Percentiles rank a stretch among this genome's conserved stretches.
Conservation (phyloP, 73 alveolate genomes). For the Blepharisma japonicum region DNA sequence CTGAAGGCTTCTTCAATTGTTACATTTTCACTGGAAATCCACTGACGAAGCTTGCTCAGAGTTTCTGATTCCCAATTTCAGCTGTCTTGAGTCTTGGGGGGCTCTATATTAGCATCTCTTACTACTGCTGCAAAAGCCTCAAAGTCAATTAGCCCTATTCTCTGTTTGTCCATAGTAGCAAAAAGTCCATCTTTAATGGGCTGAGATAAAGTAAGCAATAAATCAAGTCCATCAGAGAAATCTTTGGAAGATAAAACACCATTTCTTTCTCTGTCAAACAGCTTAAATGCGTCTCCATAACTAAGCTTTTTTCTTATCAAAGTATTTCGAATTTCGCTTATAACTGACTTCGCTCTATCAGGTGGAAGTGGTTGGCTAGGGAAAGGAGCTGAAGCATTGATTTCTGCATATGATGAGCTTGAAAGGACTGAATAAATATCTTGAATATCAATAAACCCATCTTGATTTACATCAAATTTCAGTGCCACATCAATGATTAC, state of each 20-base stretch:
- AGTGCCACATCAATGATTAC: background rate
- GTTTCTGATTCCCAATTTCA: slow-evolving; percentile 84
- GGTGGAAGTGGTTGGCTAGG: slow-evolving; percentile 37
- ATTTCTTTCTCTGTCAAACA: slow-evolving; percentile 61
- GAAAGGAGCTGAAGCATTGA: slow-evolving; percentile 20
- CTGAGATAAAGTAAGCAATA: slow-evolving; percentile 51
- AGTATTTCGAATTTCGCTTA: slow-evolving; percentile 40
- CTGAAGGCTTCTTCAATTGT: slow-evolving; percentile 81
- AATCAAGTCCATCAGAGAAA: slow-evolving; percentile 51
- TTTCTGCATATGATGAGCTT: slow-evolving; percentile 5
- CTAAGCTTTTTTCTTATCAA: slow-evolving; percentile 41
- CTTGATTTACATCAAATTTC: slow-evolving; percentile 46
- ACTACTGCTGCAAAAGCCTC: slow-evolving; percentile 61
- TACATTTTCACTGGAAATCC: slow-evolving; percentile 68
- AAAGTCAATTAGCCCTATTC: slow-evolving; percentile 78
- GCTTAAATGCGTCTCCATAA: slow-evolving; percentile 50
- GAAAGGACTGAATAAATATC: slow-evolving; percentile 37
- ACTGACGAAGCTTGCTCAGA: slow-evolving; percentile 53
- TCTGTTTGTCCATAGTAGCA: slow-evolving; percentile 74
- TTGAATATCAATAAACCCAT: slow-evolving; percentile 54
- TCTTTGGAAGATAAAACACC: slow-evolving; percentile 76
- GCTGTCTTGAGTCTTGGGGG: slow-evolving; percentile 52
- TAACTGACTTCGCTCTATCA: slow-evolving; percentile 37
- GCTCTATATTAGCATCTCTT: slow-evolving; percentile 33
- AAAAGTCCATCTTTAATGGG: slow-evolving; percentile 77